Evolutionary conservation across 345 rosid species (phyloP).

Genomic region (Viola odorata): DNA sequence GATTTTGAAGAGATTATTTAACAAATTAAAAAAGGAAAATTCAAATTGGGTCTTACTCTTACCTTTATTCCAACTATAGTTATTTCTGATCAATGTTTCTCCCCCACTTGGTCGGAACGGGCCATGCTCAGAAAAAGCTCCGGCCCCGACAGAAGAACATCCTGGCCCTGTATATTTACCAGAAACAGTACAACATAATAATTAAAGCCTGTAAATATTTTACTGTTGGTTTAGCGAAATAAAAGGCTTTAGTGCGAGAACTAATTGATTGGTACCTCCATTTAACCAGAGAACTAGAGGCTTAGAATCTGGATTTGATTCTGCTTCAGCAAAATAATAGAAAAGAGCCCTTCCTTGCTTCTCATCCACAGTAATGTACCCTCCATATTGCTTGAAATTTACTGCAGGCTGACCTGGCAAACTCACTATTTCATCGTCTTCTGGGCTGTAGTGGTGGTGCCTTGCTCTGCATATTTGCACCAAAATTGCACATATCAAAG

Average conservation of each 20-base stretch:
- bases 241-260: neutral
- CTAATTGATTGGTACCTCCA: neutral
- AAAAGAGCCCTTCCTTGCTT: constrained; percentile 7
- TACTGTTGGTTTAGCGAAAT: too few relatives aligned
- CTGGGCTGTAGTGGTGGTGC: neutral
- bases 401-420: constrained; percentile 18
- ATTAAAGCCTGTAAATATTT: too few relatives aligned
- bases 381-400: neutral
- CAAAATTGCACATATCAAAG: neutral
- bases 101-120: constrained; percentile 17
- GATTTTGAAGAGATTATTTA: neutral
- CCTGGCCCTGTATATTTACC: constrained; percentile 14
- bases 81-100: constrained; percentile 3
- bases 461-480: neutral
- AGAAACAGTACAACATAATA: neutral
- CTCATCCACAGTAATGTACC: constrained; percentile 1
- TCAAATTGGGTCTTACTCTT: neutral
- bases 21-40: neutral
- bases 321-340: constrained; percentile 16
- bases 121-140: constrained; percentile 23
- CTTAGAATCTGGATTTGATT: constrained; percentile 10
- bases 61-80: constrained; percentile 26
- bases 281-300: constrained; percentile 20
- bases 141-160: constrained; percentile 22
- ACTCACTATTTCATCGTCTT: constrained; percentile 2